These are phyloP conservation scores for Botrytis galanthina DNA, from an alignment of 2,329 filamentous ascomycete genomes.

Conservation along the genomic window DNA sequence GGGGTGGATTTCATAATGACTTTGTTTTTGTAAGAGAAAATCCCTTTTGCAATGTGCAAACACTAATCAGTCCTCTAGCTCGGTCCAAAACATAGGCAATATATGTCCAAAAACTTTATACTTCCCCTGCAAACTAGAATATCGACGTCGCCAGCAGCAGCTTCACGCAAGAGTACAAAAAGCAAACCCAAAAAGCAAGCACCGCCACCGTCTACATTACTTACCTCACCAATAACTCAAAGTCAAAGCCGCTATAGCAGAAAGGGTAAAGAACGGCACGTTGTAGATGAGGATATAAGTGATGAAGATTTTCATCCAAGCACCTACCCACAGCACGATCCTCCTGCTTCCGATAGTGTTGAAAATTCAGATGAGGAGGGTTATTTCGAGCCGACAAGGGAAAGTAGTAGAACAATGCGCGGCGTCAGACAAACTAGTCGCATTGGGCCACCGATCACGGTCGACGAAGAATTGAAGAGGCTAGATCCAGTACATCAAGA, in stretches of 20 bases:
- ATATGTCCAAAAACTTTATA: constrained; percentile 32
- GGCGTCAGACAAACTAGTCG: constrained; percentile 27
- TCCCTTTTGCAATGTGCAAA: not conserved
- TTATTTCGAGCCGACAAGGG: constrained; percentile 35
- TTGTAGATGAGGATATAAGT: constrained; percentile 13
- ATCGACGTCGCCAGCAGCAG: constrained; percentile 29
- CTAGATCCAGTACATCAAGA: constrained; percentile 60
- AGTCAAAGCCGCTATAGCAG: constrained; percentile 21
- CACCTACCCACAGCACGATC: constrained; percentile 44
- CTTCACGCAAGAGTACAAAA: constrained; percentile 40
- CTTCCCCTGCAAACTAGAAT: constrained; percentile 35
- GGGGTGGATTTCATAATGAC: constrained; percentile 64
- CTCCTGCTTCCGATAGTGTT: constrained; percentile 46
- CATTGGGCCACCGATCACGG: constrained; percentile 58
- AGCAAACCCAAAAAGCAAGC: constrained; percentile 19
- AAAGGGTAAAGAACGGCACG: constrained; percentile 38
- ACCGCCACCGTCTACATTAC: constrained; percentile 58
- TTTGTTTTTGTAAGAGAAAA: constrained; percentile 62
- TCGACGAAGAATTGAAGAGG: constrained; percentile 52
- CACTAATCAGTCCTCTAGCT: constrained; percentile 38
- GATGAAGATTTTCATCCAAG: constrained; percentile 13
- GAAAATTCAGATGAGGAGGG: constrained; percentile 39
- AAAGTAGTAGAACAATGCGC: constrained; percentile 37
- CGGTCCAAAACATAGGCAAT: constrained; percentile 33
- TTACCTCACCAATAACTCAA: constrained; percentile 45